phyloP scores from a whole-genome alignment of 257 asterid species.

The Osmanthus fragrans region DNA sequence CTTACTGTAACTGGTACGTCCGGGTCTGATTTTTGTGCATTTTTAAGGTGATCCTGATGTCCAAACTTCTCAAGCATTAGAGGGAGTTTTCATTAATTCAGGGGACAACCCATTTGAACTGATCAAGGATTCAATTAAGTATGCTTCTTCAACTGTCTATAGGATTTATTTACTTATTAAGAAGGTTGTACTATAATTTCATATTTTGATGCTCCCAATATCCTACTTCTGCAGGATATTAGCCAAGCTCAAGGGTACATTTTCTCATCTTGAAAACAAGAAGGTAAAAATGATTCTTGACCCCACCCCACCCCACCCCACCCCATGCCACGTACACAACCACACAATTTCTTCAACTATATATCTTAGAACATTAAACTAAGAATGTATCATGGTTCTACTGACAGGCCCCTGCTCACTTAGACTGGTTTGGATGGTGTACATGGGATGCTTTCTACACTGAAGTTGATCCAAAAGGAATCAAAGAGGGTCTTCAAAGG shows the following conservation, averaged over 20 bases:
- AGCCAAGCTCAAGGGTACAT: conserved; percentile 49
- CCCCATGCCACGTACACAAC: background rate
- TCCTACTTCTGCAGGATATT: conserved; percentile 38
- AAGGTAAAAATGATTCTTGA: conserved; percentile 29
- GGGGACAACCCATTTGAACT: conserved; percentile 58
- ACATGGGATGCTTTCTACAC: conserved; percentile 81
- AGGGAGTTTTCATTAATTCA: conserved; percentile 45
- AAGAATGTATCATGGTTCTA: conserved; percentile 1
- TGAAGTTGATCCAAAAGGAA: conserved; percentile 56
- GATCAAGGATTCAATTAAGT: conserved; percentile 46
- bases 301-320: background rate
- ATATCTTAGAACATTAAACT: background rate
- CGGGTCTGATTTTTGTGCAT: background rate
- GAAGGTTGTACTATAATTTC: background rate
- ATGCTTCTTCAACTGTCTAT: conserved; percentile 6
- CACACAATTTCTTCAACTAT: background rate
- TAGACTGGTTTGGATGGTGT: conserved; percentile 84
- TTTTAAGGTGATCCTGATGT: conserved; percentile 37
- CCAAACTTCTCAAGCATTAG: conserved; percentile 38
- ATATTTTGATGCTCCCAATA: background rate
- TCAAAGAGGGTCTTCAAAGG: conserved; percentile 56
- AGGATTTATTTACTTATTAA: background rate
- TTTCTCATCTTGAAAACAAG: conserved; percentile 40
- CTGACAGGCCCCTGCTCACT: conserved; percentile 45
- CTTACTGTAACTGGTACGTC: background rate